Base-by-base conservation (phyloP, 306 rosid genomes). In the Cucurbita argyrosperma region DNA sequence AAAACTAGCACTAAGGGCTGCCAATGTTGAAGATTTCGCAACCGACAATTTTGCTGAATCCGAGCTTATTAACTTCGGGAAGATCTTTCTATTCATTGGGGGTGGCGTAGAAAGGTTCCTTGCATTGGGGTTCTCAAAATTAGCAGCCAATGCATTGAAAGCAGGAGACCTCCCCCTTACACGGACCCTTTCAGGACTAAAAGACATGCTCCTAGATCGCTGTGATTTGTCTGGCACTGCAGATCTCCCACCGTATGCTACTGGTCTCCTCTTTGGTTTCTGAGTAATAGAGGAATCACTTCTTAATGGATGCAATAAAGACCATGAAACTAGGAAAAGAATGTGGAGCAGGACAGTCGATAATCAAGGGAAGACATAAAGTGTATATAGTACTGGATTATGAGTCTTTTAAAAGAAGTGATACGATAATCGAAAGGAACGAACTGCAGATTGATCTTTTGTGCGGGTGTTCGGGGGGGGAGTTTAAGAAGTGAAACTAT, bases 31-130 rank as follows among this genome's bases (percentile, higher is more conserved):
- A 40, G 96, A 77, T 82, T 87, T 91, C 58, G 89, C 73, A 57
- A 88, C 82, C 61, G 88, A 85, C 46, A 75, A 72, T 21, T 74
- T 84, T 52, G 80, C 77, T 62, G 95, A 75, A 81, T 91, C 96
- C 13, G 85, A 84, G 55, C 89, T 81, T 75, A 57, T 72, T 26
- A 97, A 91, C 82, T 92, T 89, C 16, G 99, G 97, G 69, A 87
- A 95, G 60, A 91, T 76, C 76, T 95, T 95, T 86, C 92, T 87
- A 61, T 84, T 78, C 38, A 89, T 77, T 53, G 97, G 99, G 57
- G 99, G 99, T 67, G 99, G 99, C 71, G 97, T 91, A 74, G 99
- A 95, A 68, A 95, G 97, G 86, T 95, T 95, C 77, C 99, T 82
- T 39, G 78, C 74, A 76, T 75, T 91, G 60, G 90, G 59, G 72